Percentiles rank a stretch among this genome's conserved stretches.
Conservation (phyloP, 306 rosid genomes). For the Sechiopsis laciniata region DNA sequence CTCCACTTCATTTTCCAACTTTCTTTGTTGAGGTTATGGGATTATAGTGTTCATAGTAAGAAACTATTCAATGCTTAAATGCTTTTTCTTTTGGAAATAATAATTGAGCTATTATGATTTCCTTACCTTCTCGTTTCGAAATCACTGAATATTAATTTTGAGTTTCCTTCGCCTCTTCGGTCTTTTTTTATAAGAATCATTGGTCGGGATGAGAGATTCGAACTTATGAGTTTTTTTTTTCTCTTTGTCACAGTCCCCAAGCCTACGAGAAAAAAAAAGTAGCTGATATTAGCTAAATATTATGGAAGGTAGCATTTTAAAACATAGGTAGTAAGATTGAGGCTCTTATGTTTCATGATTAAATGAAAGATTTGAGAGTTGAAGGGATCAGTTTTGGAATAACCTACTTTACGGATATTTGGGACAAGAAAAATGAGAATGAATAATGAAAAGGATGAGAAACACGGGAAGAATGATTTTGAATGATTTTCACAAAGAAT, state of each 20-base stretch:
- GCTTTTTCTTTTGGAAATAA: neutral
- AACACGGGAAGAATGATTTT: too few species aligned
- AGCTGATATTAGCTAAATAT: neutral
- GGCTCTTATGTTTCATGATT: neutral
- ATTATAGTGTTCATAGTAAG: neutral
- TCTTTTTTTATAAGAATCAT: neutral
- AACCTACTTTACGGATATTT: neutral
- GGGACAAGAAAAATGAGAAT: too few species aligned
- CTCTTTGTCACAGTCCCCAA: conserved; percentile 7
- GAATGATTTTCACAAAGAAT: too few species aligned
- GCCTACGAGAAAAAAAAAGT: neutral
- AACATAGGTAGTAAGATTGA: neutral
- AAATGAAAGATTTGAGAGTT: neutral
- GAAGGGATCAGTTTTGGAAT: too few species aligned
- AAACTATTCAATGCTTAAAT: neutral
- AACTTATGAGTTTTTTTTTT: neutral
- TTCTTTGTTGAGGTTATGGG: too few species aligned
- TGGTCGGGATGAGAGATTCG: neutral
- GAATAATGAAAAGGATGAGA: neutral
- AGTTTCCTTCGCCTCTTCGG: neutral
- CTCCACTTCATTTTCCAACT: too few species aligned
- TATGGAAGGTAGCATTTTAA: too few species aligned
- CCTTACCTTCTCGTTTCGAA: neutral
- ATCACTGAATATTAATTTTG: too few species aligned
- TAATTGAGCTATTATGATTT: neutral